phyloP scores from a whole-genome alignment of 2,329 filamentous ascomycete genomes.

The Colletotrichum magnum region DNA sequence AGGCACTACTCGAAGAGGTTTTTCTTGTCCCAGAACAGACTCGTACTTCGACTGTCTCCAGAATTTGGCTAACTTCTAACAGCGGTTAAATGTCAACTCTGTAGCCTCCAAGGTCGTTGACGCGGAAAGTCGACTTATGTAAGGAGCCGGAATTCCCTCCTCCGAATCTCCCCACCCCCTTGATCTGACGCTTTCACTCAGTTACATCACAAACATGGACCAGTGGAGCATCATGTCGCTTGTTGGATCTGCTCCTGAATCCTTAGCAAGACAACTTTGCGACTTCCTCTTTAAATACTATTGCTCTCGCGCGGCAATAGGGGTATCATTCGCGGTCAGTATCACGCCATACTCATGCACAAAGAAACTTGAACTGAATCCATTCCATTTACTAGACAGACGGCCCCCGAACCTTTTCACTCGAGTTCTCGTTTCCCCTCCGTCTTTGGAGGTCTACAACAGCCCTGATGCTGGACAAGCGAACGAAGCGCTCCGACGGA shows the following conservation, averaged over 20 bases:
- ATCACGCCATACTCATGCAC: too few species aligned
- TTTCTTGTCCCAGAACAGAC: too few species aligned
- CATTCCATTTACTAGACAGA: not conserved
- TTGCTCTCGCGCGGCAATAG: not conserved
- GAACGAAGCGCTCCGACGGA: not conserved
- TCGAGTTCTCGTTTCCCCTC: not conserved
- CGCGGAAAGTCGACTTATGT: constrained; percentile 12
- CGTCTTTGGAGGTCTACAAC: constrained; percentile 1
- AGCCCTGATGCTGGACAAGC: not conserved
- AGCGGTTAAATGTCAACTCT: too few species aligned
- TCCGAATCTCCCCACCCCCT: not conserved
- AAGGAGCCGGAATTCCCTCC: not conserved
- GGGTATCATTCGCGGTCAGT: constrained; percentile 2
- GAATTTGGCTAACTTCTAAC: too few species aligned
- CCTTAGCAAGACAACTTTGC: not conserved
- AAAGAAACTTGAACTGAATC: not conserved
- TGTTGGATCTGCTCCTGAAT: not conserved
- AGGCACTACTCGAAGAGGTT: not conserved
- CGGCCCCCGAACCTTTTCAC: not conserved
- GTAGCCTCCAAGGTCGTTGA: fast-evolving
- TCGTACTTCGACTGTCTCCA: too few species aligned
- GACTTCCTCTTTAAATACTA: not conserved
- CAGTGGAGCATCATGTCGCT: not conserved
- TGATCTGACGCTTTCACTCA: not conserved
- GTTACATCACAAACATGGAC: constrained; percentile 1